Base-by-base conservation (phyloP, 495 filamentous ascomycete species). In the Penicillium silybi region DNA sequence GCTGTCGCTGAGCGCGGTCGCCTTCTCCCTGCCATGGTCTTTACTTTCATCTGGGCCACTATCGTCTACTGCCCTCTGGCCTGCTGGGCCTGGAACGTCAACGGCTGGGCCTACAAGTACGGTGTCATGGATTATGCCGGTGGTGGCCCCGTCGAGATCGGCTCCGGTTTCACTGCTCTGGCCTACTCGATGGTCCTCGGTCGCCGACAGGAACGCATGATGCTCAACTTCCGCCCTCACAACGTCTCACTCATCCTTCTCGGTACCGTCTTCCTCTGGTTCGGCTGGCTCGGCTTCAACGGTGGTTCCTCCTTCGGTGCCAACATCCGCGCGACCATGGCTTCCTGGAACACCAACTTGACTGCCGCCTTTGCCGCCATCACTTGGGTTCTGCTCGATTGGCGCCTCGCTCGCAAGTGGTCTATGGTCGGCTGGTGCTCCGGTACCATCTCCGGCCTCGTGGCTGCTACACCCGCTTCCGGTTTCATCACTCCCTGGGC, bases 371-470 rank as follows among this genome's bases (percentile, higher is more conserved):
- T 96, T 56, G 92, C 79, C 18, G 86, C 88, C 43, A 86, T 90
- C 52, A 86, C 90, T 44, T 98, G 93, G 93, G 84, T 86, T 54
- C 63, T 98, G 41, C 88, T 97, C 61, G 93, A 98, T 77, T 98
- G 84, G 82, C 84, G 93, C 43, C 79, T 98, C 41, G 93, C 95
- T 41, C 85, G 85, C 68, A 98, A 98, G 77, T 97, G 93, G 93
- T 96, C 92, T 2, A 95, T 97, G 80, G 93, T 98, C 61, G 93
- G 93, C 47, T 96, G 93, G 88, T 98, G 93, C 72, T 98, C 93
- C 20, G 93, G 93, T 41, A 84, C 86, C 57, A 95, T 95, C 66
- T 90, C 88, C 0, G 89, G 89, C 44, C 83, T 95, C 23, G 93
- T 98, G 23, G 89, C 89, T 46, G 90, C 90, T 13, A 95, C 89